Evolutionary conservation across 805 yeast species (phyloP), one percentile per base, ranked within the genome.

Genomic region (Sugiyamaella chiloensis): DNA sequence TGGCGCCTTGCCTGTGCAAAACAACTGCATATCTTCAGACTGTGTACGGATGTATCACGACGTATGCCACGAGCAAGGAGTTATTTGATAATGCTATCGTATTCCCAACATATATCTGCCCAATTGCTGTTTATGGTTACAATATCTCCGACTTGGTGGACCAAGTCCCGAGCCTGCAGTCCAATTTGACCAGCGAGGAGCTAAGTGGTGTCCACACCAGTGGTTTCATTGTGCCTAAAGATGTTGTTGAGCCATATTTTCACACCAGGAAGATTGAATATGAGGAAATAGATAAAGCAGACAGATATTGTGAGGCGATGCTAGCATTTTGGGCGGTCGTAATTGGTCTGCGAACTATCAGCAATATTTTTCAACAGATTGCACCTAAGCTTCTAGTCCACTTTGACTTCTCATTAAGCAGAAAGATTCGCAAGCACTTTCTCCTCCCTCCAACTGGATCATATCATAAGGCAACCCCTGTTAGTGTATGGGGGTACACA

Each of bases 101-200:
- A n/a, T 41, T 21, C 21, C 30, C 31, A 12, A 23, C 24, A 8
- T 29, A 40, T 31, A 29, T 84, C 62, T 85, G 87, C 24, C 46
- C 24, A 8, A 32, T 37, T 2, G 27, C 24, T 3, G 24, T n/a
- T n/a, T 44, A 44, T 36, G 14, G 21, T 2, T 31, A 31, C 17
- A 30, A 31, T 16, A n/a, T 30, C 16, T 11, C 37, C 16, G 26
- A 42, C 2, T 30, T 42, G 16, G 29, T 42, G 4, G 46, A 20
- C 8, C 17, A 24, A n/a, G 34, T 44, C 3, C 34, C 42, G 2
- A 17, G 24, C 12, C 23, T 44, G 23, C 37, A 19, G 3, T 5
- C 26, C n/a, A 35, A 44, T 17, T 17, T 44, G 7, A 24, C 42
- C 3, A 24, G 14, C 2, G 12, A 17, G 8, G 32, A 44, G 24